These are phyloP conservation scores for Botrytis pseudocinerea DNA, from an alignment of 2,329 filamentous ascomycete genomes.

Conservation along the genomic window DNA sequence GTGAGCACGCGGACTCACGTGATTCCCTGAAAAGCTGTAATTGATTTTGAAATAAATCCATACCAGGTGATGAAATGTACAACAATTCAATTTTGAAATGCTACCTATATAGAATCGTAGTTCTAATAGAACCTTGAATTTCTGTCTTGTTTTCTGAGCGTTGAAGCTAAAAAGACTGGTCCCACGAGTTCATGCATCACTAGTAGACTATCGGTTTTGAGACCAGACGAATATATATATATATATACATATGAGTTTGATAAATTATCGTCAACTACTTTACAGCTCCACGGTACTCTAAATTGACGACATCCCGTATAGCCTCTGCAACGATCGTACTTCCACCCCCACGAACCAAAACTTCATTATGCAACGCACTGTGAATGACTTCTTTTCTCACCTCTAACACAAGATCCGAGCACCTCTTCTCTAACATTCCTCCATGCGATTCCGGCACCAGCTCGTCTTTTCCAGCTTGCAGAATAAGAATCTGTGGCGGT, in stretches of 20 bases:
- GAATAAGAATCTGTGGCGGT: conserved; percentile 43
- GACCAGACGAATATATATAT: conserved; percentile 6
- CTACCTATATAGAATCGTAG: not conserved
- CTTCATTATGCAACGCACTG: conserved; percentile 58
- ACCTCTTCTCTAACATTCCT: conserved; percentile 49
- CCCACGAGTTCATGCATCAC: not conserved
- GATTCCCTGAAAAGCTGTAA: not conserved
- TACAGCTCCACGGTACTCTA: not conserved
- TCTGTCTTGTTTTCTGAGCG: not conserved
- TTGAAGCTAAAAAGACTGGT: not conserved
- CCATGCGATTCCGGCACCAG: conserved; percentile 56
- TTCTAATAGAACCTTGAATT: not conserved
- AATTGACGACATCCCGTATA: conserved; percentile 37
- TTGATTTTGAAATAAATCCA: not conserved
- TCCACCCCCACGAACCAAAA: conserved; percentile 50
- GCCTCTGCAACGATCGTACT: conserved; percentile 49
- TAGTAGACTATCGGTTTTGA: not conserved
- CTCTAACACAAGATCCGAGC: conserved; percentile 49
- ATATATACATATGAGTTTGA: not conserved
- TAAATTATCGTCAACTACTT: not conserved
- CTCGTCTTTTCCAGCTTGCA: conserved; percentile 60
- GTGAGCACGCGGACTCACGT: not conserved
- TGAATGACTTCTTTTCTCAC: conserved; percentile 49
- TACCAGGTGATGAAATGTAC: not conserved
- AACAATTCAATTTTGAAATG: not conserved